Conservation (phyloP, 495 filamentous ascomycete genomes). For the Neurospora sublineolata region DNA sequence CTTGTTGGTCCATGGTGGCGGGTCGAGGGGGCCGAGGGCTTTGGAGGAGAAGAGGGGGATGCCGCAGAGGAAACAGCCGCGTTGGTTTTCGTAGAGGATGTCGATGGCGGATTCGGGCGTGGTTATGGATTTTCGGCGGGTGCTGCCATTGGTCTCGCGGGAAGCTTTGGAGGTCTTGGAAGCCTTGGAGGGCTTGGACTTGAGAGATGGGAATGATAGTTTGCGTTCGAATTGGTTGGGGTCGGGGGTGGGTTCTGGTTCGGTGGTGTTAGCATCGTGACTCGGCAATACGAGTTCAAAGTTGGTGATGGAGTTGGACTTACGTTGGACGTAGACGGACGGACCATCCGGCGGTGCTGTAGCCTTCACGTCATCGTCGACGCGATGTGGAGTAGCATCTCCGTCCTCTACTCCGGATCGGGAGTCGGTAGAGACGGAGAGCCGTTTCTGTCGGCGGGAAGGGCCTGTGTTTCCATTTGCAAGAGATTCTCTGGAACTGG, state of each 20-base stretch:
- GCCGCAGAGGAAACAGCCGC: conserved; percentile 77
- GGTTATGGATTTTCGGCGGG: conserved; percentile 5
- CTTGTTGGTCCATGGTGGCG: conserved; percentile 68
- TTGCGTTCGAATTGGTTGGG: neutral
- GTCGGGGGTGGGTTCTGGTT: neutral
- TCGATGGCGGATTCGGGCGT: conserved; percentile 56
- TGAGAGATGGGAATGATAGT: neutral
- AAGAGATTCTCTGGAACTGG: neutral
- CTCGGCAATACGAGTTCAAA: neutral
- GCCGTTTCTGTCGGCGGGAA: neutral
- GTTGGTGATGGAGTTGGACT: neutral
- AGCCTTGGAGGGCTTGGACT: neutral
- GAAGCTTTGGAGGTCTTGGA: neutral
- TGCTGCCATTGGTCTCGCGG: neutral
- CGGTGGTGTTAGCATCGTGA: neutral
- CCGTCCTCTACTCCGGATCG: neutral
- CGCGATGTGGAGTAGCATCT: neutral
- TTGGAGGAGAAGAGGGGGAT: conserved; percentile 76
- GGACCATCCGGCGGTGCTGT: neutral
- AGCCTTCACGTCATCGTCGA: neutral
- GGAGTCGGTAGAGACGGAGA: neutral
- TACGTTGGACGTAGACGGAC: neutral
- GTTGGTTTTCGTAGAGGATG: conserved; percentile 88
- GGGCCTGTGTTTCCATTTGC: neutral
- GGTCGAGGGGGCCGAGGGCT: conserved; percentile 80